A percentile compares a stretch with the other conserved stretches of the same genome.
Evolutionary conservation across 1,139 yeast genomes (phyloP).

Genomic region (Debaryomyces sp.): DNA sequence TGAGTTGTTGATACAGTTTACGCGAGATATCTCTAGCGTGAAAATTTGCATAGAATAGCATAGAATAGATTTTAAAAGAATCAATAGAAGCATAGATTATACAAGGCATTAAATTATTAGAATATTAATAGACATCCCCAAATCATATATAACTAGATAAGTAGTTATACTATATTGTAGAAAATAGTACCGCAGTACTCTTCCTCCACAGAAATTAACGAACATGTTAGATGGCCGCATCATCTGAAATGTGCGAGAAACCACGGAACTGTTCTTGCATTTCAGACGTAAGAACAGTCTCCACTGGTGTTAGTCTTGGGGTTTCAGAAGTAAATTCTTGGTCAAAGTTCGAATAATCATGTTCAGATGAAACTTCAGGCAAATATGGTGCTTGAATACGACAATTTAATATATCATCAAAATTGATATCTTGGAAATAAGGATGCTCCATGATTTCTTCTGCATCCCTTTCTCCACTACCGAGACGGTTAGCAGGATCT

Average conservation of each 20-base stretch:
- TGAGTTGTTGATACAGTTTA: neutral
- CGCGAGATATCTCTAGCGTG: neutral
- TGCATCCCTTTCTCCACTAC: conserved; percentile 87
- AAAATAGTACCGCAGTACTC: neutral
- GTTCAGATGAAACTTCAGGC: conserved; percentile 81
- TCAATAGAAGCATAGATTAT: neutral
- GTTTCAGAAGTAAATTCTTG: conserved; percentile 94
- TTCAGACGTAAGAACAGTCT: conserved; percentile 81
- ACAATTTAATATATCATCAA: conserved; percentile 78
- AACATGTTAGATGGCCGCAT: conserved; percentile 42
- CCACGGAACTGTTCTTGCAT: conserved; percentile 98
- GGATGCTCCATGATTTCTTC: conserved; percentile 94
- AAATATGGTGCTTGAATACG: conserved; percentile 83
- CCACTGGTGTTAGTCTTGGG: conserved; percentile 94
- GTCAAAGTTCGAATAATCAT: conserved; percentile 92
- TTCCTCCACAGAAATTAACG: neutral
- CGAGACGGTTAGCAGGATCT: conserved; percentile 82
- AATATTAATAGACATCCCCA: neutral
- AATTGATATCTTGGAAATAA: conserved; percentile 85
- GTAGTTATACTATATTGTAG: neutral
- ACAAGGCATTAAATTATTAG: neutral
- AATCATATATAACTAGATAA: neutral
- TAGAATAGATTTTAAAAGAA: neutral
- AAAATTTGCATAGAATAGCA: neutral
- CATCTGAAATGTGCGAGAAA: conserved; percentile 85